These are phyloP conservation scores for Psidium guajava DNA, from an alignment of 345 rosid species.

Conservation along the genomic window DNA sequence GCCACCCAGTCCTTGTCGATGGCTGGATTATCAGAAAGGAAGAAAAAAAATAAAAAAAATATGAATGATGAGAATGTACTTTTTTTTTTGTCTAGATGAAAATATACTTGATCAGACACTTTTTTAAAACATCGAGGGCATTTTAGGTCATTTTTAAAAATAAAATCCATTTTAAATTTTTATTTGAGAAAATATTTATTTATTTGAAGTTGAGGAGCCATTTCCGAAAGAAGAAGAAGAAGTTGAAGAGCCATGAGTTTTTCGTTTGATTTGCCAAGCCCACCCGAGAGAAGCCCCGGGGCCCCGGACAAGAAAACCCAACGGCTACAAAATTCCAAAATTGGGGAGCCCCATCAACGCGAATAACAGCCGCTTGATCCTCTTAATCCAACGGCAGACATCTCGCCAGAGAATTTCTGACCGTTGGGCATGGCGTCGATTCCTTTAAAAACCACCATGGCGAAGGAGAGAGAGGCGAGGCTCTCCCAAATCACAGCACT, in stretches of 20 bases:
- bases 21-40: too few relatives aligned
- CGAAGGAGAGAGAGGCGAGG: not conserved
- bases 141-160: too few relatives aligned
- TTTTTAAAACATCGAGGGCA: too few relatives aligned
- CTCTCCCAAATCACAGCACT: not conserved
- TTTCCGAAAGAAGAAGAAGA: too few relatives aligned
- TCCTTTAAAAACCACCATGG: not conserved
- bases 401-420: conserved; percentile 6
- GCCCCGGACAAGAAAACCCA: not conserved
- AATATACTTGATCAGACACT: too few relatives aligned
- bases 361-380: conserved; percentile 13
- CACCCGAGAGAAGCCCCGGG: not conserved
- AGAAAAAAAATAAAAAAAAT: too few relatives aligned
- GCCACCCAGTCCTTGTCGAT: too few relatives aligned
- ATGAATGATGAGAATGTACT: too few relatives aligned
- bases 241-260: not conserved
- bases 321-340: conserved; percentile 40
- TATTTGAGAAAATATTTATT: not conserved
- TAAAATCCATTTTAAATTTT: too few relatives aligned
- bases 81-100: too few relatives aligned
- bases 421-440: conserved; percentile 24
- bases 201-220: not conserved
- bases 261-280: not conserved
- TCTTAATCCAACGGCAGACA: conserved; percentile 13
- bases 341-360: not conserved